A percentile compares a stretch with the other conserved stretches of the same genome.
Evolutionary conservation across 2,329 filamentous ascomycete species (phyloP).

Genomic region (Fusarium kyushuense): DNA sequence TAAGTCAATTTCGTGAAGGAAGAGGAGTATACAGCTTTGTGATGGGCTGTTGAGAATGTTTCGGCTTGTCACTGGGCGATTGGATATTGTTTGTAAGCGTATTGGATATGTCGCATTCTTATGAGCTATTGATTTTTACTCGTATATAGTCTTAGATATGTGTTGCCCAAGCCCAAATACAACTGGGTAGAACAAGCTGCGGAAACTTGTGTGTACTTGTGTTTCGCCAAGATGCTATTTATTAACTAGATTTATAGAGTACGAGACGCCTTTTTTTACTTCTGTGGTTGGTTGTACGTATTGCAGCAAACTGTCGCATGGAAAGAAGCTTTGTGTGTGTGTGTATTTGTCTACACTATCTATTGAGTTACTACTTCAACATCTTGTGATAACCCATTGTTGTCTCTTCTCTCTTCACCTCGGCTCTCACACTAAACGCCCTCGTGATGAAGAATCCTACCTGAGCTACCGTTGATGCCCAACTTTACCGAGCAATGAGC

Average conservation of each 20-base stretch:
- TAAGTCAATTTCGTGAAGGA: slow-evolving; percentile 8
- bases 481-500: slow-evolving; percentile 9
- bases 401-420: slow-evolving; percentile 32
- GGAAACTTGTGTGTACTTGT: slow-evolving; percentile 20
- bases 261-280: slow-evolving; percentile 10
- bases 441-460: slow-evolving; percentile 24
- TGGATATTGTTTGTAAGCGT: slow-evolving; percentile 27
- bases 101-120: slow-evolving; percentile 22
- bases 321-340: background rate
- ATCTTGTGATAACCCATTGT: slow-evolving; percentile 4
- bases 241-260: slow-evolving; percentile 24
- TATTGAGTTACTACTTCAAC: background rate
- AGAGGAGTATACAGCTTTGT: slow-evolving; percentile 8
- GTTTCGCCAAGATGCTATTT: slow-evolving; percentile 25
- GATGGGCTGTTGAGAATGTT: slow-evolving; percentile 12
- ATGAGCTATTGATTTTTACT: background rate
- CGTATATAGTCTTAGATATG: slow-evolving; percentile 10
- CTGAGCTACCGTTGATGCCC: slow-evolving; percentile 34
- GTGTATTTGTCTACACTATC: background rate
- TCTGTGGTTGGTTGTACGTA: slow-evolving; percentile 31
- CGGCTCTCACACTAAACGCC: slow-evolving; percentile 19
- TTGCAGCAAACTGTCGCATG: slow-evolving; percentile 14
- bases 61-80: slow-evolving; percentile 5
- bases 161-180: background rate
- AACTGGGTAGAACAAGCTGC: slow-evolving; percentile 10